Percentiles rank a stretch among this genome's conserved stretches.
Conservation (phyloP, 202 grass and related monocot species). For the Panicum hallii region DNA sequence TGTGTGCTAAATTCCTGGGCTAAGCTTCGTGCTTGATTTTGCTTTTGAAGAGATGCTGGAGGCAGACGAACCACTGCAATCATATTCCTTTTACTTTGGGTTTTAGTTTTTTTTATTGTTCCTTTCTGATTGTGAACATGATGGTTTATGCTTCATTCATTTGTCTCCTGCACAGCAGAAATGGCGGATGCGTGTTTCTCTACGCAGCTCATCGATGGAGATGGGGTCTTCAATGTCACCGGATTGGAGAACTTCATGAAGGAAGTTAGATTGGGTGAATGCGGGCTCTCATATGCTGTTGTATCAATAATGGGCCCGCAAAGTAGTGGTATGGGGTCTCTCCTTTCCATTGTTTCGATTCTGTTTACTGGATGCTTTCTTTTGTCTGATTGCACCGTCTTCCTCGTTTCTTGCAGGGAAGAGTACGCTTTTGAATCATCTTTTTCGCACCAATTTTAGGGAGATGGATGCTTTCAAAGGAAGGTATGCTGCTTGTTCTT, state of each 20-base stretch:
- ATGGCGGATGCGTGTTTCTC: constrained; percentile 72
- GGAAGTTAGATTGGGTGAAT: constrained; percentile 72
- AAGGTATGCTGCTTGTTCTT: constrained; percentile 60
- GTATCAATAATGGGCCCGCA: constrained; percentile 95
- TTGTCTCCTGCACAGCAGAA: constrained; percentile 55
- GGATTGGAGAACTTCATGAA: constrained; percentile 82
- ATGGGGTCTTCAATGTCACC: constrained; percentile 71
- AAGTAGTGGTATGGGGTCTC: constrained; percentile 75
- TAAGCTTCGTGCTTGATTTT: not conserved
- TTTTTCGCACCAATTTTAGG: constrained; percentile 88
- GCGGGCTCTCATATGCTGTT: constrained; percentile 88
- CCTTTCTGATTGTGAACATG: constrained; percentile 17
- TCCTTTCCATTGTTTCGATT: constrained; percentile 8
- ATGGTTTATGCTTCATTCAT: constrained; percentile 12
- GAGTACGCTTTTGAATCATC: constrained; percentile 96
- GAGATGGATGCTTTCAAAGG: constrained; percentile 98
- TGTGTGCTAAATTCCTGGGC: not conserved
- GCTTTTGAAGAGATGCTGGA: not conserved
- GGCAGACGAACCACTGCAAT: not conserved
- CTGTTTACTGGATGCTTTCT: constrained; percentile 12
- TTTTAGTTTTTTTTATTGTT: not conserved
- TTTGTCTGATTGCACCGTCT: not conserved
- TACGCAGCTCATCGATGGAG: constrained; percentile 80
- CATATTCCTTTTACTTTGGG: not conserved
- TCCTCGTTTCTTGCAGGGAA: constrained; percentile 62